Evolutionary conservation across 2,329 filamentous ascomycete genomes (phyloP).

Genomic region (Ceratocystis smalleyi): DNA sequence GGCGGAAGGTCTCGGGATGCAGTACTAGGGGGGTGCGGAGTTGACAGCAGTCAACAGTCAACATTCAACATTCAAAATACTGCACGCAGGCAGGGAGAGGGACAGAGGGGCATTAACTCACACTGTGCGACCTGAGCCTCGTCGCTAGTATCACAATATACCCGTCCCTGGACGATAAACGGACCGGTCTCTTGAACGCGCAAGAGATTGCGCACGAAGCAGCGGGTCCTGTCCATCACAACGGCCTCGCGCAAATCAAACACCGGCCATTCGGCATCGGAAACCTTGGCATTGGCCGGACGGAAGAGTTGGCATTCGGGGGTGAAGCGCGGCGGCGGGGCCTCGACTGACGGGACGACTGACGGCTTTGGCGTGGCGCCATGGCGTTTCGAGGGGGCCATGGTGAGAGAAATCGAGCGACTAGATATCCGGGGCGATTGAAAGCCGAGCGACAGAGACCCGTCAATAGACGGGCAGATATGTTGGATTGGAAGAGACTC

Average conservation of each 20-base stretch:
- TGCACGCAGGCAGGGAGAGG: background rate
- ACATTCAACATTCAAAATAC: no score
- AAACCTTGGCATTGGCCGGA: conserved; percentile 23
- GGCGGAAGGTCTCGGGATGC: conserved; percentile 8
- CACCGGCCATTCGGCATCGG: conserved; percentile 39
- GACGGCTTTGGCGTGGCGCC: background rate
- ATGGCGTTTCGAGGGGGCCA: conserved; percentile 3
- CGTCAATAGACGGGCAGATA: background rate
- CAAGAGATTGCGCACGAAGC: conserved; percentile 44
- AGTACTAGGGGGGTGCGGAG: conserved; percentile 8
- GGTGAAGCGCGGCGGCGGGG: conserved; percentile 24
- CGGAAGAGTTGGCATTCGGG: conserved; percentile 26
- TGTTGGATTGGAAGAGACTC: no score
- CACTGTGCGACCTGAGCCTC: conserved; percentile 24
- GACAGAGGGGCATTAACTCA: conserved; percentile 22
- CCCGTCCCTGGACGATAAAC: conserved; percentile 42
- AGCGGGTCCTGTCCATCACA: conserved; percentile 39
- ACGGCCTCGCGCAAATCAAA: conserved; percentile 47
- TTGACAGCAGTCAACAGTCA: background rate
- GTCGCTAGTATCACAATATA: conserved; percentile 36
- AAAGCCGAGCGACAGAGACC: background rate
- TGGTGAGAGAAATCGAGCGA: background rate
- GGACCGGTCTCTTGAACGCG: conserved; percentile 44
- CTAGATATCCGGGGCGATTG: background rate
- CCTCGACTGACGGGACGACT: background rate